These are phyloP conservation scores for Gossypium ekmanianum DNA, from an alignment of 345 rosid genomes.

Conservation along the genomic window DNA sequence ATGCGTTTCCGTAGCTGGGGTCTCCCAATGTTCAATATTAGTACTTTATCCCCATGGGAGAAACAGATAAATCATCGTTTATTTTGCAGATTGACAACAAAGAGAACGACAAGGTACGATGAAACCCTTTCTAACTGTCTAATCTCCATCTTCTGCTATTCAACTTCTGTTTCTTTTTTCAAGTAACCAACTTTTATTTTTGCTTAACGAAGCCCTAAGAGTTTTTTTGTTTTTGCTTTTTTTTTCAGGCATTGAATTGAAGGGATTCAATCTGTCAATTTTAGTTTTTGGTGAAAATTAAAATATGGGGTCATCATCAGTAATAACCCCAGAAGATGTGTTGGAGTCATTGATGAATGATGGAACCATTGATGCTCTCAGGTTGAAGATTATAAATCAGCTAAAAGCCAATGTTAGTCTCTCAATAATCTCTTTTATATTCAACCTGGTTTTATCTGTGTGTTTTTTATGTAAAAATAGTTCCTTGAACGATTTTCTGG, in stretches of 20 bases:
- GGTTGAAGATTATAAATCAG: slow-evolving; percentile 70
- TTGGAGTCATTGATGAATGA: slow-evolving; percentile 70
- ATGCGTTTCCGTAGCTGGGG: no score
- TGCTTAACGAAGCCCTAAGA: not conserved
- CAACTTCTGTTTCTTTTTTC: not conserved
- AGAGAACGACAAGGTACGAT: not conserved
- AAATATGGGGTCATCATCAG: slow-evolving; percentile 46
- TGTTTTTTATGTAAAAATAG: not conserved
- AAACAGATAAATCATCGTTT: not conserved
- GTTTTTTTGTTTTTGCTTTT: no score
- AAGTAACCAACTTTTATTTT: not conserved
- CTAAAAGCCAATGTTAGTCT: slow-evolving; percentile 61
- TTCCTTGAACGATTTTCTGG: not conserved
- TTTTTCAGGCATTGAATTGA: not conserved
- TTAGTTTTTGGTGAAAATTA: not conserved
- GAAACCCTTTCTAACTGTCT: not conserved
- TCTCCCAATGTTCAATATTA: not conserved
- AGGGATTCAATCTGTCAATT: slow-evolving; percentile 1
- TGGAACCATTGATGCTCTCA: slow-evolving; percentile 66
- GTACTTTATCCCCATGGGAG: not conserved
- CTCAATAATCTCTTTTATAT: slow-evolving; percentile 9
- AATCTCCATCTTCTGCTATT: not conserved
- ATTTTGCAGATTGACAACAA: not conserved
- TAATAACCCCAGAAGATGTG: slow-evolving; percentile 68
- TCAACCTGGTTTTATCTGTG: not conserved